Conservation (phyloP, 352 stramenopile species). For the Phytophthora chlamydospora region DNA sequence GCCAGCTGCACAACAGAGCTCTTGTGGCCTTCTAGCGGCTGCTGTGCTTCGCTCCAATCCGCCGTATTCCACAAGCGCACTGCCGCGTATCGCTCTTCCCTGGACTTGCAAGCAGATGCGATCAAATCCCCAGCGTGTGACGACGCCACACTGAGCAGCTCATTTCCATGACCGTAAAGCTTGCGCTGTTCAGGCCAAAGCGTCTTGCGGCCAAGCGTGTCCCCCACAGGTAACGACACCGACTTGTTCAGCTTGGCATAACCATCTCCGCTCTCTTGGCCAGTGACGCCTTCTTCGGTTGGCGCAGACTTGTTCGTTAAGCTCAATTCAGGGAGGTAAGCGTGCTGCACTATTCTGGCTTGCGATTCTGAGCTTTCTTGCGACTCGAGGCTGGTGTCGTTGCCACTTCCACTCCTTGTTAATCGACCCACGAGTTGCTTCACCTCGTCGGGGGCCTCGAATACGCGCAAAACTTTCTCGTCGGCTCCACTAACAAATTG, state of each 20-base stretch:
- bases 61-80: slow-evolving; percentile 72
- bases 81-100: slow-evolving; percentile 66
- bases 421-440: slow-evolving; percentile 38
- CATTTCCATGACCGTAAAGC: slow-evolving; percentile 82
- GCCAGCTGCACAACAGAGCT: slow-evolving; percentile 81
- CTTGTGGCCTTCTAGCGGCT: slow-evolving; percentile 68
- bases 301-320: slow-evolving; percentile 69
- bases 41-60: slow-evolving; percentile 54
- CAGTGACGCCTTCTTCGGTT: slow-evolving; percentile 1
- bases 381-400: not conserved
- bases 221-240: slow-evolving; percentile 59
- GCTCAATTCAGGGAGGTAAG: slow-evolving; percentile 79
- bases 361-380: slow-evolving; percentile 1
- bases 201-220: slow-evolving; percentile 65
- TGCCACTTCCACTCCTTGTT: not conserved
- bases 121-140: slow-evolving; percentile 58
- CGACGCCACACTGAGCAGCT: slow-evolving; percentile 71
- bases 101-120: slow-evolving; percentile 77
- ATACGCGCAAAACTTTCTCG: slow-evolving; percentile 85
- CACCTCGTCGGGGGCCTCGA: slow-evolving; percentile 65
- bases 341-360: slow-evolving; percentile 42
- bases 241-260: slow-evolving; percentile 17
- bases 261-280: slow-evolving; percentile 32
- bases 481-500: slow-evolving; percentile 80
- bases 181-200: slow-evolving; percentile 82